Conservation (phyloP, 2,329 filamentous ascomycete genomes). For the Fusarium annulatum region DNA sequence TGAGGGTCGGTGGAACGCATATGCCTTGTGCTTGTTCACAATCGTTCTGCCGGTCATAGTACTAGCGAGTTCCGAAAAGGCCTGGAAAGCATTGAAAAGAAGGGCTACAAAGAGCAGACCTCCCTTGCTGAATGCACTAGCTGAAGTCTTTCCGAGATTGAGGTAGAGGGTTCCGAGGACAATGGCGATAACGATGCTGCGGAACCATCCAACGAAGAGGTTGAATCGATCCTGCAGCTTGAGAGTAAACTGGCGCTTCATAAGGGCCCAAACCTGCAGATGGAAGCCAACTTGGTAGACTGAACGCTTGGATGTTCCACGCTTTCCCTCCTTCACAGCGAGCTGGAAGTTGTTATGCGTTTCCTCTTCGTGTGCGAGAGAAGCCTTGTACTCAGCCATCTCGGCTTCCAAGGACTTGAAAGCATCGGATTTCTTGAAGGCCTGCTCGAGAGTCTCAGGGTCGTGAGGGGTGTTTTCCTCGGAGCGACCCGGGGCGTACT, state of each 20-base stretch:
- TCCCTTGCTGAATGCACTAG: constrained; percentile 82
- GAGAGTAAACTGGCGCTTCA: constrained; percentile 85
- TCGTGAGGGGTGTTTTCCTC: constrained; percentile 74
- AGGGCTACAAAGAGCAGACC: constrained; percentile 84
- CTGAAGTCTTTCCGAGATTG: constrained; percentile 71
- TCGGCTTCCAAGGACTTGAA: constrained; percentile 69
- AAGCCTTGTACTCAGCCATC: constrained; percentile 75
- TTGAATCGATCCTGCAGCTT: constrained; percentile 88
- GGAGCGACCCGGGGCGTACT: constrained; percentile 76
- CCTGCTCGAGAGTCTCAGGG: constrained; percentile 73
- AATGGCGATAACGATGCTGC: constrained; percentile 77
- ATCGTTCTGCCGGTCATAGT: constrained; percentile 82
- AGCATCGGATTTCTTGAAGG: constrained; percentile 74
- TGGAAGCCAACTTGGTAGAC: constrained; percentile 88
- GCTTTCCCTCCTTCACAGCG: constrained; percentile 83
- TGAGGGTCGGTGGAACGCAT: constrained; percentile 84
- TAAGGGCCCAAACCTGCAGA: constrained; percentile 82
- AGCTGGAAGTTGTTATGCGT: constrained; percentile 80
- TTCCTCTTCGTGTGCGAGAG: constrained; percentile 71
- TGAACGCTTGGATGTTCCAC: constrained; percentile 77
- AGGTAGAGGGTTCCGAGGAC: constrained; percentile 84
- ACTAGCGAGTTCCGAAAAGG: constrained; percentile 79
- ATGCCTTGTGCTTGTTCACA: constrained; percentile 86
- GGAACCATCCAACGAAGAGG: constrained; percentile 77
- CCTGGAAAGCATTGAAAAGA: constrained; percentile 88